A percentile compares a stretch with the other conserved stretches of the same genome.
Evolutionary conservation across 2,329 filamentous ascomycete genomes (phyloP).

Genomic region (Scleromitrula shiraiana): DNA sequence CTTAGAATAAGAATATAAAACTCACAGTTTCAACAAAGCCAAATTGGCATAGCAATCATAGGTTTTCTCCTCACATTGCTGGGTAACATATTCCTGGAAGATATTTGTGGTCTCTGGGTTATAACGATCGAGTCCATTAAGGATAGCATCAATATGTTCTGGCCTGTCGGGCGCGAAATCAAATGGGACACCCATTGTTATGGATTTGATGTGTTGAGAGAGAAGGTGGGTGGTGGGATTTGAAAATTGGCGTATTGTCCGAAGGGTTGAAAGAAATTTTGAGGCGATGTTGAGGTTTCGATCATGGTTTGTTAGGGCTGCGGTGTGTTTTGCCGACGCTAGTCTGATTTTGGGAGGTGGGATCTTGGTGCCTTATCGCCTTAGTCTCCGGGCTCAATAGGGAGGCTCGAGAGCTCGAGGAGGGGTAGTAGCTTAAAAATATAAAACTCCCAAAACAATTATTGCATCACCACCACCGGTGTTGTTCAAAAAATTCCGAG

Average conservation of each 20-base stretch:
- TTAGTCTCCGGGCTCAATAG: too few species aligned
- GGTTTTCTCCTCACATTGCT: slow-evolving; percentile 91
- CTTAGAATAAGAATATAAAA: slow-evolving; percentile 26
- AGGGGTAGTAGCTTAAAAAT: too few species aligned
- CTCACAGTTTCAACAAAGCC: slow-evolving; percentile 93
- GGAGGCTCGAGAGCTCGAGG: too few species aligned
- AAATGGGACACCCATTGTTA: slow-evolving; percentile 40
- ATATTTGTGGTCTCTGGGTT: slow-evolving; percentile 92
- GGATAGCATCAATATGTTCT: slow-evolving; percentile 84
- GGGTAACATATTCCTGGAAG: slow-evolving; percentile 89
- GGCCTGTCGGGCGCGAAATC: slow-evolving; percentile 90
- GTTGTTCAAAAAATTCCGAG: background rate
- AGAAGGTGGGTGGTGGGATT: background rate
- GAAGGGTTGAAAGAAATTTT: slow-evolving; percentile 5
- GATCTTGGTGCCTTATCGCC: too few species aligned
- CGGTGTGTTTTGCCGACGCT: slow-evolving; percentile 11
- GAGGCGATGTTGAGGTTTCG: slow-evolving; percentile 4
- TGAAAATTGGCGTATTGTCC: slow-evolving; percentile 6
- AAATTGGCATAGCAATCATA: slow-evolving; percentile 97
- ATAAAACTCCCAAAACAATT: too few species aligned
- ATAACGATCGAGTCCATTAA: slow-evolving; percentile 96
- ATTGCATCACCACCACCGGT: too few species aligned
- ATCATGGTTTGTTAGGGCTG: slow-evolving; percentile 8
- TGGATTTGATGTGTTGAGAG: slow-evolving; percentile 1
- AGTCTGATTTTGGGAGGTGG: background rate